A percentile compares a stretch with the other conserved stretches of the same genome.
These are phyloP conservation scores for Malassezia restricta DNA, from an alignment of 1,284 basidiomycete genomes.

Conservation along the genomic window DNA sequence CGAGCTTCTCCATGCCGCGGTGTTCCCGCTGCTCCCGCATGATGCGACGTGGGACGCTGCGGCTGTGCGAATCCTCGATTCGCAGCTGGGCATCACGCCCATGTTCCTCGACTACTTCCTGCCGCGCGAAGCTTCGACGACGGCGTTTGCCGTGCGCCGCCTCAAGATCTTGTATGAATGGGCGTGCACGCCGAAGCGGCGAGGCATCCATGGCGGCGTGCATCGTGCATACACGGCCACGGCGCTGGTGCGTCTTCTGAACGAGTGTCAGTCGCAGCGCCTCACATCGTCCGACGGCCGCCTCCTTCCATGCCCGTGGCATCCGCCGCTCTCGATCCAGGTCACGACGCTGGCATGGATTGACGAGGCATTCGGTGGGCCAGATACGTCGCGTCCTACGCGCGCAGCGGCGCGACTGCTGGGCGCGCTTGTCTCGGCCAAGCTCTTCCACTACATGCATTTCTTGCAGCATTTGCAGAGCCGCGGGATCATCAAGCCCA, in stretches of 20 bases:
- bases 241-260: not conserved
- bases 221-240: constrained; percentile 3
- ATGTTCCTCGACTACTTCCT: constrained; percentile 8
- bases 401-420: constrained; percentile 32
- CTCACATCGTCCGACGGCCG: constrained; percentile 6
- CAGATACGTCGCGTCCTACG: not conserved
- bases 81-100: not conserved
- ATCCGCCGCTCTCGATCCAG: not conserved
- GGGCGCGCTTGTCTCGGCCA: constrained; percentile 63
- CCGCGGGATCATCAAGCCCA: constrained; percentile 50
- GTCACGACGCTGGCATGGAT: constrained; percentile 6
- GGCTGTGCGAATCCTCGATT: constrained; percentile 1
- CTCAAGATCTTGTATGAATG: constrained; percentile 2
- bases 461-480: constrained; percentile 77
- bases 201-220: not conserved
- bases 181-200: constrained; percentile 3
- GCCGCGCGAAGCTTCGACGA: not conserved
- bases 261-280: constrained; percentile 9
- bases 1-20: not conserved
- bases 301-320: constrained; percentile 1
- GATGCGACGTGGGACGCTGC: not conserved
- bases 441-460: constrained; percentile 67
- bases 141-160: not conserved
- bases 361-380: not conserved
- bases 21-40: not conserved